Evolutionary conservation across 345 rosid genomes (phyloP), one percentile per base, ranked within the genome.

Genomic region (Zanthoxylum bungeanum): DNA sequence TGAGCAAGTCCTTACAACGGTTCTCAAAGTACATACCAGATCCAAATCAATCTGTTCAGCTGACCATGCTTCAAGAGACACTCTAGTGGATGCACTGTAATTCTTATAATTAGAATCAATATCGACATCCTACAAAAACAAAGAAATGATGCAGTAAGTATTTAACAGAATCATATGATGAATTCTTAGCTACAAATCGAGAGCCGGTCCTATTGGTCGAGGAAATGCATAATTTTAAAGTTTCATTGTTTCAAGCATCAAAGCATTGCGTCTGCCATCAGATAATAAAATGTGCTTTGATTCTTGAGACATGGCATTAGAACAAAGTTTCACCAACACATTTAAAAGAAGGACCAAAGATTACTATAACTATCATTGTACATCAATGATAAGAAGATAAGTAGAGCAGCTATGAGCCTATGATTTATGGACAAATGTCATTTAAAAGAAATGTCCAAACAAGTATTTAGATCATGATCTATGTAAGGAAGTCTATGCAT

Each of bases 31-130:
- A 78, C 91, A 71, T 83, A 94, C 98, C 97, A 94, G 82, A 72
- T 89, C 93, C 89, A 94, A 75, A 84, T 94, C 98, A 78, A 90
- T 85, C 90, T 83, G 89, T 62, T 85, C 82, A 61, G 89, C 93
- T 28, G 92, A 87, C 98, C 98, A 94, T 55, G 89, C 89, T 90
- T 90, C 96, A 30, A 94, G 93, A 77, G 98, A 92, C 4, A 40
- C 75, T 74, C 87, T 84, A 44, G 97, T 92, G 66, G 88, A 79
- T 46, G 83, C 66, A 58, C 93, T 81, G 78, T 88, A 92, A 71
- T 77, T 83, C 84, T 79, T 87, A 72, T 90, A 92, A 57, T 84
- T 85, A 64, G 84, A 68, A 76, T 88, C 87, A 71, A 94, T 84
- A 78, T 92, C 90, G 65, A 89, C 71, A 65, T 84, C 97, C 98